Evolutionary conservation across 139 green algal species (phyloP).

Genomic region (Bryopsis sp.): DNA sequence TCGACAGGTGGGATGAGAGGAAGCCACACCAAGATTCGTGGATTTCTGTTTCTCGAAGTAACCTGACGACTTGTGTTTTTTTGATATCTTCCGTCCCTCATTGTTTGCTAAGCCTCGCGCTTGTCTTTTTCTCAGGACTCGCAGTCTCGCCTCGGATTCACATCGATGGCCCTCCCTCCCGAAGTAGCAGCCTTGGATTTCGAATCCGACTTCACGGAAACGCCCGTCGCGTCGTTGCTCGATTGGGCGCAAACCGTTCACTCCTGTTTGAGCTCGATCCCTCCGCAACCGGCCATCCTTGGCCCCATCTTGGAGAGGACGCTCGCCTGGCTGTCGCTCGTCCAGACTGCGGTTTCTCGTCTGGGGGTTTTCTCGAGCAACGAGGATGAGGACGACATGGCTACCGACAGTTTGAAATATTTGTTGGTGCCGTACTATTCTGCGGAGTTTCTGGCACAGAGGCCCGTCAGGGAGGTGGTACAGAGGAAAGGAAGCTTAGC

Average conservation of each 20-base stretch:
- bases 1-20: no score
- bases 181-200: not conserved
- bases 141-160: no score
- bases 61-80: no score
- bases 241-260: not conserved
- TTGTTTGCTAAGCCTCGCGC: no score
- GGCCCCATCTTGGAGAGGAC: not conserved
- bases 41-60: no score
- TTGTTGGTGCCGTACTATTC: slow-evolving; percentile 37
- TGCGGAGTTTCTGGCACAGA: slow-evolving; percentile 22
- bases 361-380: slow-evolving; percentile 44
- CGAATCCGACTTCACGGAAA: not conserved
- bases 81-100: no score
- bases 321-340: not conserved
- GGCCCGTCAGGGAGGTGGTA: not conserved
- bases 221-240: not conserved
- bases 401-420: slow-evolving; percentile 46
- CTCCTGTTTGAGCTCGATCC: not conserved
- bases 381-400: slow-evolving; percentile 46
- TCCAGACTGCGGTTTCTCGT: not conserved
- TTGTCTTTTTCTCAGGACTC: no score
- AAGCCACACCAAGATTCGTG: no score
- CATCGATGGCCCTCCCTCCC: not conserved
- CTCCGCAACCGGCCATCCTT: no score
- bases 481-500: not conserved